A percentile compares a stretch with the other conserved stretches of the same genome.
Conservation (phyloP, 2,329 filamentous ascomycete genomes). For the Aspergillus oerlinghausenensis region DNA sequence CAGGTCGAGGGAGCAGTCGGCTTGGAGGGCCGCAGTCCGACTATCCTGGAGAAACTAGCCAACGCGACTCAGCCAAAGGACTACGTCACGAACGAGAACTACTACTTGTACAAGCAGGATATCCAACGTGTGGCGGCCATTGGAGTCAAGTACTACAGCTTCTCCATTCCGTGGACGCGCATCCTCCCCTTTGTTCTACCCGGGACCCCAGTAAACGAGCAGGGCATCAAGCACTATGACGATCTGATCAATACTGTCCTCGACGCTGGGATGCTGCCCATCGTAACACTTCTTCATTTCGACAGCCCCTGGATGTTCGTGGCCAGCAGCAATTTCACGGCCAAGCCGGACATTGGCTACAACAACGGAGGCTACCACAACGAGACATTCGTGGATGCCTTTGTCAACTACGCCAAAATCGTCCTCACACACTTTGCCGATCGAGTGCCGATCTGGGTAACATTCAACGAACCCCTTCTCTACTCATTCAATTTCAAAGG, state of each 20-base stretch:
- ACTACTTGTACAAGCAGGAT: slow-evolving; percentile 49
- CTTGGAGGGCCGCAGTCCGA: slow-evolving; percentile 37
- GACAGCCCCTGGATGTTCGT: slow-evolving; percentile 26
- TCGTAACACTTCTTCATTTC: slow-evolving; percentile 39
- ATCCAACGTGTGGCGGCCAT: slow-evolving; percentile 35
- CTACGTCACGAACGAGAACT: slow-evolving; percentile 49
- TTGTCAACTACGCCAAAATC: slow-evolving; percentile 37
- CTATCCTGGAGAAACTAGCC: slow-evolving; percentile 36
- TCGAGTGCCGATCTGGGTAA: slow-evolving; percentile 39
- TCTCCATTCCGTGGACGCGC: slow-evolving; percentile 47
- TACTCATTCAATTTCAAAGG: slow-evolving; percentile 43
- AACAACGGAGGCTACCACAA: slow-evolving; percentile 33
- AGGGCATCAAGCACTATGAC: slow-evolving; percentile 46
- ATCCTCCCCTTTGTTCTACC: slow-evolving; percentile 46
- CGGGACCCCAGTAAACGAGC: slow-evolving; percentile 43
- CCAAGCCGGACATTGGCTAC: slow-evolving; percentile 17
- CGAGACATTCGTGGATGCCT: slow-evolving; percentile 38
- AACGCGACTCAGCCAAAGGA: slow-evolving; percentile 34
- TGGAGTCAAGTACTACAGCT: slow-evolving; percentile 39
- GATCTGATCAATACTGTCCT: slow-evolving; percentile 44
- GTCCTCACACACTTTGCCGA: slow-evolving; percentile 37
- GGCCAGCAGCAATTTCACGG: slow-evolving; percentile 11
- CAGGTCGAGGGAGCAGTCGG: slow-evolving; percentile 44
- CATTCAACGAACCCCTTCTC: slow-evolving; percentile 39
- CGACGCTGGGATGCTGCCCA: slow-evolving; percentile 41